phyloP scores from a whole-genome alignment of 2,329 filamentous ascomycete genomes.

The Colletotrichum cordylinicola region DNA sequence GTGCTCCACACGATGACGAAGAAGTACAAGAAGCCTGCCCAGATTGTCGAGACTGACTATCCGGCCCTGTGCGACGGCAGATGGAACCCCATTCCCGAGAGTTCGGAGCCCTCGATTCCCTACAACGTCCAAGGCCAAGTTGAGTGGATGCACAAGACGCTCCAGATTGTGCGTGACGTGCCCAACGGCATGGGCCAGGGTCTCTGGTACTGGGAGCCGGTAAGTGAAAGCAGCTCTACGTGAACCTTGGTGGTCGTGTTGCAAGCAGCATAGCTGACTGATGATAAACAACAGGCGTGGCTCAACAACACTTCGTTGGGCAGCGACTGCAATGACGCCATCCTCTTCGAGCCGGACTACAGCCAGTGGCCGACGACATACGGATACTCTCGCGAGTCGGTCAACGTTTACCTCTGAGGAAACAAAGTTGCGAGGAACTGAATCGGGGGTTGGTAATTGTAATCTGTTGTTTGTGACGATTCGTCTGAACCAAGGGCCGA shows the following conservation, averaged over 20 bases:
- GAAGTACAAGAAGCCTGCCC: conserved; percentile 14
- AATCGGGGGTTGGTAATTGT: not conserved
- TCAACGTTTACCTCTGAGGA: not conserved
- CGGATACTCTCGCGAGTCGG: conserved; percentile 10
- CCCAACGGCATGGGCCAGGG: conserved; percentile 9
- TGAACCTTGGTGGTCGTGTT: not conserved
- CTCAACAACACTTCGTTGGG: conserved; percentile 15
- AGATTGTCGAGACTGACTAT: conserved; percentile 20
- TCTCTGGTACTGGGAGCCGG: conserved; percentile 13
- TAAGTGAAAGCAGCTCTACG: not conserved
- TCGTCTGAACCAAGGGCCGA: not conserved
- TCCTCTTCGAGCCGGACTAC: conserved; percentile 15
- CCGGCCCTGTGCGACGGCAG: conserved; percentile 13
- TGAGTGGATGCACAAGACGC: conserved; percentile 1
- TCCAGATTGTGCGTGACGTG: conserved; percentile 2
- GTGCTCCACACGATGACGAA: conserved; percentile 1
- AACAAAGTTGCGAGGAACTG: not conserved
- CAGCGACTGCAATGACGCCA: conserved; percentile 15
- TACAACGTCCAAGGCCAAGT: conserved; percentile 14
- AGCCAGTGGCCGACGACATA: conserved; percentile 11
- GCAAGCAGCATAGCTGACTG: not conserved
- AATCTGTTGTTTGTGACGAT: not conserved
- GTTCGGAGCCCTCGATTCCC: conserved; percentile 14
- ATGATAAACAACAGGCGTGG: not conserved
- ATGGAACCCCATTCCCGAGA: conserved; percentile 15